These are phyloP conservation scores for Calendula officinalis DNA, from an alignment of 129 eudicot species.

Conservation along the genomic window DNA sequence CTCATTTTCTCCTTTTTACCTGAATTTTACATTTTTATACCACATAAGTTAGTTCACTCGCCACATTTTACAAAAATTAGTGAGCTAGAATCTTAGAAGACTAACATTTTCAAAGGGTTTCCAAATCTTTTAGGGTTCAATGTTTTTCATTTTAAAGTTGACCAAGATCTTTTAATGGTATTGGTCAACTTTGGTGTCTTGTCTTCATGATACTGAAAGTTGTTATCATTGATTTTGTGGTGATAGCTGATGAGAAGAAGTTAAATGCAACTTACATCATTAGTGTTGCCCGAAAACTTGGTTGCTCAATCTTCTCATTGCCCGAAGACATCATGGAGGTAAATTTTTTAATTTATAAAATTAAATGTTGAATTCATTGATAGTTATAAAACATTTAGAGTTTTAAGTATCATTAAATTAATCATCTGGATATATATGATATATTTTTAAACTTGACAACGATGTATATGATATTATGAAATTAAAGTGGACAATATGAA, in stretches of 20 bases:
- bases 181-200: slow-evolving; percentile 2
- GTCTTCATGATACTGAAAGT: slow-evolving; percentile 17
- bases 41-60: too few relatives aligned
- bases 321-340: slow-evolving; percentile 99
- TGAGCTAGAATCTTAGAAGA: too few relatives aligned
- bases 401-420: too few relatives aligned
- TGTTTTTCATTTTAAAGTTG: slow-evolving; percentile 2
- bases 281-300: slow-evolving; percentile 97
- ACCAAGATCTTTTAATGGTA: slow-evolving; percentile 1
- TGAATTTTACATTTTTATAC: too few relatives aligned
- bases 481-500: too few relatives aligned
- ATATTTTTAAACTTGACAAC: too few relatives aligned
- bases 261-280: slow-evolving; percentile 92
- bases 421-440: too few relatives aligned
- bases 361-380: too few relatives aligned
- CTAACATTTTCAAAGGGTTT: background rate
- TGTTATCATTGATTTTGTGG: background rate
- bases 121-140: slow-evolving; percentile 1
- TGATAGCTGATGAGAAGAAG: slow-evolving; percentile 90
- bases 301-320: slow-evolving; percentile 87
- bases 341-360: background rate
- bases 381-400: too few relatives aligned
- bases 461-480: too few relatives aligned
- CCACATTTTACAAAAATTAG: too few relatives aligned
- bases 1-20: too few relatives aligned